Evolutionary conservation across 306 rosid genomes (phyloP).

Genomic region (Ziziphus jujuba): DNA sequence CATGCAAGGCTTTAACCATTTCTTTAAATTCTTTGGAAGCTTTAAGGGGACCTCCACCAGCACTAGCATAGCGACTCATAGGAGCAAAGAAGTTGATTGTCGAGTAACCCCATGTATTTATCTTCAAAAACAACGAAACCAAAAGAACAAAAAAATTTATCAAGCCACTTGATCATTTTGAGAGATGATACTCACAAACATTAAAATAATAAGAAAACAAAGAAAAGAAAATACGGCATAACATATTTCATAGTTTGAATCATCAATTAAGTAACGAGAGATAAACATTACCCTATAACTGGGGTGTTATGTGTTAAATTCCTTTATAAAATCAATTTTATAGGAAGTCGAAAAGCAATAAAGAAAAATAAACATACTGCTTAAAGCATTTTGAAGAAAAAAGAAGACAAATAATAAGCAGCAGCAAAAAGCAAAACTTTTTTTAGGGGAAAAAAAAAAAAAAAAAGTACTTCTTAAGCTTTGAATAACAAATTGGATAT

Average conservation of each 20-base stretch:
- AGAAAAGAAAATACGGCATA: background rate
- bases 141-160: conserved; percentile 5
- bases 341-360: too few species aligned
- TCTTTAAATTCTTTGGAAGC: conserved; percentile 86
- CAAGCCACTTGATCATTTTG: conserved; percentile 10
- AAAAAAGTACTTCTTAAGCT: too few species aligned
- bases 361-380: background rate
- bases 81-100: conserved; percentile 96
- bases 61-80: conserved; percentile 96
- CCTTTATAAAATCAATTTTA: too few species aligned
- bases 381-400: background rate
- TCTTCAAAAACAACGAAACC: conserved; percentile 44
- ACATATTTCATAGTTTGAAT: background rate
- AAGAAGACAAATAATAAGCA: background rate
- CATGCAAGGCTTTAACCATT: conserved; percentile 94
- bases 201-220: background rate
- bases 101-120: conserved; percentile 98
- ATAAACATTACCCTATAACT: background rate
- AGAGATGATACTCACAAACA: conserved; percentile 7
- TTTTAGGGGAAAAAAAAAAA: too few species aligned
- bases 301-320: background rate
- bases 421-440: too few species aligned
- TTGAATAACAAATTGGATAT: too few species aligned
- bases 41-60: conserved; percentile 88
- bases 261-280: too few species aligned